phyloP scores from a whole-genome alignment of 108 stramenopile species.

The Heterococcus sp. region DNA sequence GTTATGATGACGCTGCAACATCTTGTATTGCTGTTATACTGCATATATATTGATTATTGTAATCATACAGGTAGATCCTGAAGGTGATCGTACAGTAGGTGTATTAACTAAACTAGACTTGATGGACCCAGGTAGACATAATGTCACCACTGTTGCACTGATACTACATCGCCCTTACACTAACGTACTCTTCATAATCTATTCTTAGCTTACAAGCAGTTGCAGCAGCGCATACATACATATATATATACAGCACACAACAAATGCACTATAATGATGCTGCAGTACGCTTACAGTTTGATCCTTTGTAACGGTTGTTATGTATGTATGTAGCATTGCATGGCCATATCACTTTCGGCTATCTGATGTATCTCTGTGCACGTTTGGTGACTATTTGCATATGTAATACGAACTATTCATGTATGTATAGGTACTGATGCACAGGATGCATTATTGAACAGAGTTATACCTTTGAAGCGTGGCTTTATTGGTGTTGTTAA shows the following conservation, averaged over 20 bases:
- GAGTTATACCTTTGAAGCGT: constrained; percentile 78
- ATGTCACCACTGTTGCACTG: no score
- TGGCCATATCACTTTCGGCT: neutral
- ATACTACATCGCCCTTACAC: no score
- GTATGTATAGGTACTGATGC: constrained; percentile 70
- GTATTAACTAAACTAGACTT: constrained; percentile 96
- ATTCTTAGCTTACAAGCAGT: no score
- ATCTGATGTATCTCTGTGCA: neutral
- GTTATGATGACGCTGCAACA: no score
- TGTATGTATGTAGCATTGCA: neutral
- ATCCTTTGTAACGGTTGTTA: neutral
- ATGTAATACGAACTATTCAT: neutral
- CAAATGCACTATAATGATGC: no score
- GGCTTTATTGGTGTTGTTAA: constrained; percentile 96
- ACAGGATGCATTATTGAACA: constrained; percentile 78
- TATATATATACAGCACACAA: no score
- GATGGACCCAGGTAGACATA: constrained; percentile 96
- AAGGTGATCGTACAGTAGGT: constrained; percentile 85
- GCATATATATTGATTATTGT: no score
- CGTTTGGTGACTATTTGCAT: neutral
- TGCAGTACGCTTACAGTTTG: neutral
- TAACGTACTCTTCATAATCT: no score
- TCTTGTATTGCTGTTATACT: no score
- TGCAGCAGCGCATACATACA: no score
- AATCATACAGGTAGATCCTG: constrained; percentile 38